Evolutionary conservation across 805 yeast species (phyloP).

Genomic region (Suhomyces faveliae): DNA sequence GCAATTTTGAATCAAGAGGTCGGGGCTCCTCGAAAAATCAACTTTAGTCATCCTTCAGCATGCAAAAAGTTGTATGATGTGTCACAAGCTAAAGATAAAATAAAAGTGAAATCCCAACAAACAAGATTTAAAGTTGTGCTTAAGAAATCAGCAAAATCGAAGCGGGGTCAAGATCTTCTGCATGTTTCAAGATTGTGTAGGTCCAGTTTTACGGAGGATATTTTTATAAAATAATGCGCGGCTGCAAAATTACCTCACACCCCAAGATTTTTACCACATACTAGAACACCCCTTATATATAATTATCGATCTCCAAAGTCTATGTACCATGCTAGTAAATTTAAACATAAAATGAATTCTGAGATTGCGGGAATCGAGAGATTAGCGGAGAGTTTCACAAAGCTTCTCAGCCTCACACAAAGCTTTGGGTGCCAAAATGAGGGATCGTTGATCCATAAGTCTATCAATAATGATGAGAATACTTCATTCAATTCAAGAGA

Average conservation of each 20-base stretch:
- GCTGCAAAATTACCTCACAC: no score
- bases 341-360: no score
- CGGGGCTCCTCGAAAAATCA: not conserved
- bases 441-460: not conserved
- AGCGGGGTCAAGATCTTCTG: not conserved
- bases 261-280: no score
- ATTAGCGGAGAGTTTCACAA: no score
- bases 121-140: not conserved
- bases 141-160: not conserved
- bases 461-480: not conserved
- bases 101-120: not conserved
- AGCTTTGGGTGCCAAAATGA: not conserved
- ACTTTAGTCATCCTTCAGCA: not conserved
- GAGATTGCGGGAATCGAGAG: not conserved
- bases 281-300: no score
- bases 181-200: not conserved
- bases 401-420: conserved; percentile 3
- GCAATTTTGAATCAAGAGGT: not conserved
- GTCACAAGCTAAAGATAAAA: not conserved
- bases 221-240: not conserved
- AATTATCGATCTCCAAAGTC: no score
- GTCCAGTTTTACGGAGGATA: not conserved
- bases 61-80: not conserved
- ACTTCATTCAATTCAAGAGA: not conserved
- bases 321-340: no score